phyloP scores from a whole-genome alignment of 2,329 filamentous ascomycete genomes.

The Paracoccidioides brasiliensis region DNA sequence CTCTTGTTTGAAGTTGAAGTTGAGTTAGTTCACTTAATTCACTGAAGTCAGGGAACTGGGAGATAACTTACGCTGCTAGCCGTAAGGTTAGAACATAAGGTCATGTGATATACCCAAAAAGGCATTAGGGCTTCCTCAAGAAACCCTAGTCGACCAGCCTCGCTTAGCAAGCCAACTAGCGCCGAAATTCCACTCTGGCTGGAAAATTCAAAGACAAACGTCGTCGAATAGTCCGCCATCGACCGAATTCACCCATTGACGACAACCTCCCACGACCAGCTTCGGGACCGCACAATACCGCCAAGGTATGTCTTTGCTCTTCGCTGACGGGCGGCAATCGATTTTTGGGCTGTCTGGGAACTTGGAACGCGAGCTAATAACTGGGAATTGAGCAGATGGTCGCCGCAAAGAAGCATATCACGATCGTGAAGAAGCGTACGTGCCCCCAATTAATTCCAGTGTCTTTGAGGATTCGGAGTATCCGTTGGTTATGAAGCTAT shows the following conservation, averaged over 20 bases:
- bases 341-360: conserved; percentile 1
- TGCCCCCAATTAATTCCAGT: conserved; percentile 25
- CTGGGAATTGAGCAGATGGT: conserved; percentile 57
- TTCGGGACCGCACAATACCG: conserved; percentile 29
- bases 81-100: too few relatives aligned
- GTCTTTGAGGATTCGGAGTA: background rate
- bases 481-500: background rate
- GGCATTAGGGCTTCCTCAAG: background rate
- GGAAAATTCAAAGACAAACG: background rate
- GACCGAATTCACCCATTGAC: conserved; percentile 26
- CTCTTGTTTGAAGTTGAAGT: background rate
- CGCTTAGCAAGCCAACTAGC: conserved; percentile 8
- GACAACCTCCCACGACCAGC: conserved; percentile 30
- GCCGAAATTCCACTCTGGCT: conserved; percentile 4
- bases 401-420: conserved; percentile 97
- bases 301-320: conserved; percentile 27
- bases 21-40: too few relatives aligned
- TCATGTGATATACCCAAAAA: background rate
- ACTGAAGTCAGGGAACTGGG: background rate
- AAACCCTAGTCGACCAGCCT: conserved; percentile 1
- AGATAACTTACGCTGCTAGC: background rate
- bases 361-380: background rate
- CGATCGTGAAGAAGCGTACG: conserved; percentile 99
- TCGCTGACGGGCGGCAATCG: conserved; percentile 2
- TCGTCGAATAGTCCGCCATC: conserved; percentile 4